phyloP scores from a whole-genome alignment of 768 basidiomycete species.

The Trichaptum fuscoviolaceum region DNA sequence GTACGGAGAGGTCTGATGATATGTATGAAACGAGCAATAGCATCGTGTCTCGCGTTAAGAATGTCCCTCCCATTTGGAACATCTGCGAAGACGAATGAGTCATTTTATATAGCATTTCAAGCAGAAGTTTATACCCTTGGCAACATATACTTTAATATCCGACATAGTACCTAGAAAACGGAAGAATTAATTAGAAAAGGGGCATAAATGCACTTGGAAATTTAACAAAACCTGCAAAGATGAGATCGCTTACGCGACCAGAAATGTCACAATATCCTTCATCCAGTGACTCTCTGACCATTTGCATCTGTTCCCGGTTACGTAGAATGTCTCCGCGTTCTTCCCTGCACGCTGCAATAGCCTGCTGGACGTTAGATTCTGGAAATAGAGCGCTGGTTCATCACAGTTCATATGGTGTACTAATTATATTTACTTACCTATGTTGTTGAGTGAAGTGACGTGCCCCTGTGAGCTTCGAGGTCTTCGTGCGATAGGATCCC shows the following conservation, averaged over 20 bases:
- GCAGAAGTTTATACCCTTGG: slow-evolving; percentile 43
- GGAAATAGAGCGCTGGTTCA: slow-evolving; percentile 12
- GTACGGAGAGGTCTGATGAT: slow-evolving; percentile 59
- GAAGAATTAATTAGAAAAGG: slow-evolving; percentile 8
- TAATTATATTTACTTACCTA: slow-evolving; percentile 27
- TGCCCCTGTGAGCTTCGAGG: slow-evolving; percentile 12
- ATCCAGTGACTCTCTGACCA: slow-evolving; percentile 68
- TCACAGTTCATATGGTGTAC: background rate
- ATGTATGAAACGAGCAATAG: slow-evolving; percentile 66
- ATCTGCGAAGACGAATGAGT: slow-evolving; percentile 35
- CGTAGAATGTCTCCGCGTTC: slow-evolving; percentile 58
- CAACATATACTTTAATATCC: slow-evolving; percentile 55
- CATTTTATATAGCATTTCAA: slow-evolving; percentile 7
- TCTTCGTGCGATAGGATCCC: background rate
- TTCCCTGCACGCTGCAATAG: slow-evolving; percentile 64
- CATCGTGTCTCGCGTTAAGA: slow-evolving; percentile 46
- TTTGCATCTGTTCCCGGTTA: slow-evolving; percentile 64
- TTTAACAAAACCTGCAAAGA: slow-evolving; percentile 39
- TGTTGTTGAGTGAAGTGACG: slow-evolving; percentile 38
- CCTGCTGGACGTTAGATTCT: slow-evolving; percentile 66
- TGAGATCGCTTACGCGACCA: slow-evolving; percentile 56
- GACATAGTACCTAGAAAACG: slow-evolving; percentile 49
- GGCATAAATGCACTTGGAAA: background rate
- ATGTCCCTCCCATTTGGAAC: slow-evolving; percentile 46
- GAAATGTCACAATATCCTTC: slow-evolving; percentile 82